These are phyloP conservation scores for Pseudoscleropodium purum DNA, from an alignment of 225 moss, liverwort and hornwort genomes.

Conservation along the genomic window DNA sequence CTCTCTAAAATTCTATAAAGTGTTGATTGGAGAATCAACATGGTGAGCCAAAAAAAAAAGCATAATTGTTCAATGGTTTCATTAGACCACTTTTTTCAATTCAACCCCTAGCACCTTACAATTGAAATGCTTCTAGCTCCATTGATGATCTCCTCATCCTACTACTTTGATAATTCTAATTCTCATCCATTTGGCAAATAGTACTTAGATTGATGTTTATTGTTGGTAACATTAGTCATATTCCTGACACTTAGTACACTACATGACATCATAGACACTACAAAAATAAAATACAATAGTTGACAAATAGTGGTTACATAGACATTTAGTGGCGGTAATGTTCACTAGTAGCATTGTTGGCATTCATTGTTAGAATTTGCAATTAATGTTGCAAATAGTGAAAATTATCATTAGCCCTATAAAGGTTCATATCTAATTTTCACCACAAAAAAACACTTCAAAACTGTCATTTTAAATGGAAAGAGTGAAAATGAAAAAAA, in stretches of 20 bases:
- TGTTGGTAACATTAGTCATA: background rate
- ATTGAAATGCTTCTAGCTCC: accelerated
- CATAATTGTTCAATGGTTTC: background rate
- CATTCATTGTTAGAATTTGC: background rate
- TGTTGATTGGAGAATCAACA: no score
- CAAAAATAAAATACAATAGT: background rate
- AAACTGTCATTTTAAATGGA: background rate
- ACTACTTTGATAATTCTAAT: background rate
- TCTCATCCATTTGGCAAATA: background rate
- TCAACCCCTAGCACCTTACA: accelerated
- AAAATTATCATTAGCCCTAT: no score
- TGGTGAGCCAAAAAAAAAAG: accelerated
- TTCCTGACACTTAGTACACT: background rate
- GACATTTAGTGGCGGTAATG: background rate
- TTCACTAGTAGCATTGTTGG: background rate
- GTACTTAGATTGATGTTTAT: background rate
- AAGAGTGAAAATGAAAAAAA: background rate
- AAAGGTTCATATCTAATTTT: background rate
- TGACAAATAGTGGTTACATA: background rate
- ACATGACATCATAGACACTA: background rate
- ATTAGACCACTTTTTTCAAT: background rate
- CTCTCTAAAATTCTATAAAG: background rate
- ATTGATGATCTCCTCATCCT: background rate
- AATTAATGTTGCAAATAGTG: background rate
- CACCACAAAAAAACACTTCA: background rate